Evolutionary conservation across 345 rosid species (phyloP).

Genomic region (Jatropha curcas): DNA sequence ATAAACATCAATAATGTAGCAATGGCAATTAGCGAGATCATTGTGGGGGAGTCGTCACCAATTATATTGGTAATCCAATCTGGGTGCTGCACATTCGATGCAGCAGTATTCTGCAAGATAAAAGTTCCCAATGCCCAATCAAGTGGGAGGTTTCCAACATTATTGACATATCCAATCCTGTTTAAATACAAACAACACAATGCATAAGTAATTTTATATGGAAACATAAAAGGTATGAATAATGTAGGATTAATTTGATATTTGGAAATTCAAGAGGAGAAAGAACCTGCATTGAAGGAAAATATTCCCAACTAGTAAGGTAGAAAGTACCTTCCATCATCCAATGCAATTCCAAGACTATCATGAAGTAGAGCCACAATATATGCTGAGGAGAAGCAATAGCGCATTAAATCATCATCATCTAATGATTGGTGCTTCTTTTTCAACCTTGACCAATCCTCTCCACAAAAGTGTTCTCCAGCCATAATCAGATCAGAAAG

Average conservation of each 20-base stretch:
- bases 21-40: constrained; percentile 45
- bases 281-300: neutral
- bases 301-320: neutral
- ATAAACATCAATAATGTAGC: constrained; percentile 44
- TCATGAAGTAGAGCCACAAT: constrained; percentile 88
- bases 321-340: constrained; percentile 54
- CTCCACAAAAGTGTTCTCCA: constrained; percentile 73
- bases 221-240: neutral
- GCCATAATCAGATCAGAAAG: constrained; percentile 61
- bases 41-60: constrained; percentile 48
- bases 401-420: constrained; percentile 63
- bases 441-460: constrained; percentile 75
- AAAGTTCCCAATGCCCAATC: constrained; percentile 97
- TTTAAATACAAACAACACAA: neutral
- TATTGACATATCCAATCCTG: constrained; percentile 68
- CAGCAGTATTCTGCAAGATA: constrained; percentile 57
- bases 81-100: constrained; percentile 27
- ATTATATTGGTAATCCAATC: constrained; percentile 50
- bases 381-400: constrained; percentile 92
- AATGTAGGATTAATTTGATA: neutral
- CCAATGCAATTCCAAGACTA: constrained; percentile 66
- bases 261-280: neutral
- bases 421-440: constrained; percentile 50
- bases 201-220: neutral
- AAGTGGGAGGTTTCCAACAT: constrained; percentile 70